Evolutionary conservation across 1,284 basidiomycete species (phyloP), one percentile per base, ranked within the genome.

Genomic region (Ustilago bromivora): DNA sequence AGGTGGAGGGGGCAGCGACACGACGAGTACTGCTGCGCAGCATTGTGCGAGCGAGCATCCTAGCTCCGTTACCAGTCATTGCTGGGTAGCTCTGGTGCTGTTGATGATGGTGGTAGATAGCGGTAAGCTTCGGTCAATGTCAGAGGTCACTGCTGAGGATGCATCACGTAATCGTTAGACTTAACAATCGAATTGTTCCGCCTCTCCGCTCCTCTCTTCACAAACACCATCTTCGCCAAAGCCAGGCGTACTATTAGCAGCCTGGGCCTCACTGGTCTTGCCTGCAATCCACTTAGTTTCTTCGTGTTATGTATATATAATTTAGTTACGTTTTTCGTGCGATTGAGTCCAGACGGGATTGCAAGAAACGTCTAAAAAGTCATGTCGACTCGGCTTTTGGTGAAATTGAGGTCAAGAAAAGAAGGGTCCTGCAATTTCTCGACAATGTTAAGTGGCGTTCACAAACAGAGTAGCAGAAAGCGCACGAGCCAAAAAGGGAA

Each of bases 401-500:
- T 15, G 36, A 58, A 58, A 46, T 43, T 23, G 46, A 36, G 56
- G 56, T 56, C 41, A 31, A 43, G 57, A 58, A 58, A 60, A 54
- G 17, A 28, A 54, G 17, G 36, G 53, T 36, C 15, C 5, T 41
- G 40, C 9, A 11, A 15, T 41, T 41, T 41, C 2, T 17, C 6
- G 2, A 41, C 11, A 41, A 17, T 57, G 55, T 57, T 57, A 57
- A 38, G 19, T 17, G 38, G 23, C 1, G 4, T n/a, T 0, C 15
- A 23, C 19, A 28, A 41, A 52, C n/a, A 57, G 35, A 10, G 7
- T 36, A n/a, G 5, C n/a, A n/a, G 19, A 7, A 34, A 6, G 34
- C 28, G 58, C 66, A 61, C 66, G 66, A 57, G 66, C 66, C 59
- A 65, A 38, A 57, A 13, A 12, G 13, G 41, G 47, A 32, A 11